Conservation (phyloP, 345 rosid genomes). For the Draba incana region DNA sequence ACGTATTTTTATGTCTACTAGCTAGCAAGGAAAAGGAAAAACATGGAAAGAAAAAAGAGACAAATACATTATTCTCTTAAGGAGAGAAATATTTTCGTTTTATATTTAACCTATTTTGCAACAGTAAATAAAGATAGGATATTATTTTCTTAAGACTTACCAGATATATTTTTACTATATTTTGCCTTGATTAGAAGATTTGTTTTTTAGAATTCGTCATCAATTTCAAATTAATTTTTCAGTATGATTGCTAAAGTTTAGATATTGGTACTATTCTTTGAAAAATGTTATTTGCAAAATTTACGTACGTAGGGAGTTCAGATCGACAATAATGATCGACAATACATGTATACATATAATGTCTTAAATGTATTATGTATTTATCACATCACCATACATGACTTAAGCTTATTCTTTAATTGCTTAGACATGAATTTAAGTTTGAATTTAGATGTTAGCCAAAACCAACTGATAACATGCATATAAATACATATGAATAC, state of each 20-base stretch:
- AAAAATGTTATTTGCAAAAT: not conserved
- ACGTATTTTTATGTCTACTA: not conserved
- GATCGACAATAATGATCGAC: no score
- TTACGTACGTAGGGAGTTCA: not conserved
- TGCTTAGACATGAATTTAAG: slow-evolving; percentile 10
- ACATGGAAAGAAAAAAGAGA: no score
- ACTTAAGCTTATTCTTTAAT: slow-evolving; percentile 22
- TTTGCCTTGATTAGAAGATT: not conserved
- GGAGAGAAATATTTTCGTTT: no score
- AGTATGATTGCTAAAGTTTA: not conserved
- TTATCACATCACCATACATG: not conserved
- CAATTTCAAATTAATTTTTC: not conserved
- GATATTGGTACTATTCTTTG: not conserved
- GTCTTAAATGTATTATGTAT: no score
- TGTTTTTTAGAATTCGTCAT: not conserved
- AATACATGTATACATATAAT: no score
- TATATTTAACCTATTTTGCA: no score
- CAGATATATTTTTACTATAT: no score
- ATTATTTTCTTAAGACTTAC: no score
- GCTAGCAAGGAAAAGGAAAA: no score
- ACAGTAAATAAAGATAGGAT: no score
- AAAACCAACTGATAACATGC: slow-evolving; percentile 12
- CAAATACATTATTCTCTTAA: no score
- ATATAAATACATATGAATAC: slow-evolving; percentile 7
- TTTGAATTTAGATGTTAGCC: slow-evolving; percentile 1